Base-by-base conservation (phyloP, 2,329 filamentous ascomycete species). In the Thelonectria blattea region DNA sequence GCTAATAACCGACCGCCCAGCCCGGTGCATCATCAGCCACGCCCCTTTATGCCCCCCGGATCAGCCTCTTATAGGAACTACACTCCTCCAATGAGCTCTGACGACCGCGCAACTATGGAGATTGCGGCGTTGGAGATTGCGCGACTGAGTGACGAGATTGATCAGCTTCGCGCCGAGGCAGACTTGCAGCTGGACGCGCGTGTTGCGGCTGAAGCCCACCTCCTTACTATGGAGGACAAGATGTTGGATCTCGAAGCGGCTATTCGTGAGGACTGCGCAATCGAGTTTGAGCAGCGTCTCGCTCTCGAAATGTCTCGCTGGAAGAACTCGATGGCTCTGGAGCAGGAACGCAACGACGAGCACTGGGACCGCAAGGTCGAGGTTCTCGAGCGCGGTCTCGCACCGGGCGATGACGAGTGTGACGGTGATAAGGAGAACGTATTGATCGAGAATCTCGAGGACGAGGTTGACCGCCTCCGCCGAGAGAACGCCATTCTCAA, bases 351-450 rank as follows among this genome's bases (percentile, higher is more conserved):
- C 46, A 88, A 88, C 53, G 92, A 97, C 62, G 91, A 91, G 73
- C 92, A 96, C 75, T 85, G 95, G 72, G 93, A 98, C 74, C 87
- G 87, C 66, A 99, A 99, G 78, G 84, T 96, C 8, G 94, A 85
- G 61, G 79, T 87, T 1, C 80, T 86, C 46, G 84, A 86, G 72
- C 79, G 82, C 2, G 76, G 82, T 2, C 75, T 85, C 8, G 61
- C 57, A 3, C 41, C 58, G 18, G 75, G 75, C 5, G 64, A 70
- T 0, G 83, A 84, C 10, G 79, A 82, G 68, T 76, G 75, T 64
- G 69, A 65, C 52, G 83, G 81, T 32, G 80, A 83, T 1, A 89
- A 90, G 68, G 85, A 89, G 72, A 89, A 89, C 46, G 76, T 85
- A 2, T 73, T 85, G 2, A 79, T 88, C 6, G 85, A 89, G 69